These are phyloP conservation scores for Sanguinoderma infundibulare DNA, from an alignment of 1,284 basidiomycete species.

Conservation along the genomic window DNA sequence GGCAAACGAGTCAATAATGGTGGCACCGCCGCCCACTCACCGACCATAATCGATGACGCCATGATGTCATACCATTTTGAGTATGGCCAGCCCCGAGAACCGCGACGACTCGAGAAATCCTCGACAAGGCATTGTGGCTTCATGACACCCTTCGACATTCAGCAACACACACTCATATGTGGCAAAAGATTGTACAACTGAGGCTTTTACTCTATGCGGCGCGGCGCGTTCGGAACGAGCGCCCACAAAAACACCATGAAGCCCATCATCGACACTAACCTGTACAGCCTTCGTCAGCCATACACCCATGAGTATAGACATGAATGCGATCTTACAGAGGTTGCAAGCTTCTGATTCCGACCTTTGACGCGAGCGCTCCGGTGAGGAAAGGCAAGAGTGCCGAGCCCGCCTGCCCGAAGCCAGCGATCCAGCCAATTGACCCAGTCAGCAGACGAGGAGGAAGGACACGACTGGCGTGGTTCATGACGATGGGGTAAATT, in stretches of 20 bases:
- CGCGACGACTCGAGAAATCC: not conserved
- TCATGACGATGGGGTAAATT: slow-evolving; percentile 60
- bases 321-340: slow-evolving; percentile 19
- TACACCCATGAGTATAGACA: not conserved
- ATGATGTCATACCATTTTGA: not conserved
- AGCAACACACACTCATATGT: not conserved
- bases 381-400: slow-evolving; percentile 62
- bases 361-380: slow-evolving; percentile 51
- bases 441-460: slow-evolving; percentile 57
- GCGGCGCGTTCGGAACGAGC: slow-evolving; percentile 21
- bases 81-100: not conserved
- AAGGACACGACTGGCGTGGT: slow-evolving; percentile 50
- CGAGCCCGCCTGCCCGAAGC: slow-evolving; percentile 57
- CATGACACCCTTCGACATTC: not conserved
- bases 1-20: not conserved
- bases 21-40: too few species aligned
- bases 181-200: not conserved
- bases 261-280: slow-evolving; percentile 31
- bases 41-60: not conserved
- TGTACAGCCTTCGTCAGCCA: not conserved
- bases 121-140: not conserved
- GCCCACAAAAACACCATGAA: slow-evolving; percentile 31
- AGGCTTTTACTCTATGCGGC: slow-evolving; percentile 19
- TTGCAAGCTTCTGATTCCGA: slow-evolving; percentile 39
- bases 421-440: slow-evolving; percentile 63